These are phyloP conservation scores for Lachnellula suecica DNA, from an alignment of 2,329 filamentous ascomycete species.

Conservation along the genomic window DNA sequence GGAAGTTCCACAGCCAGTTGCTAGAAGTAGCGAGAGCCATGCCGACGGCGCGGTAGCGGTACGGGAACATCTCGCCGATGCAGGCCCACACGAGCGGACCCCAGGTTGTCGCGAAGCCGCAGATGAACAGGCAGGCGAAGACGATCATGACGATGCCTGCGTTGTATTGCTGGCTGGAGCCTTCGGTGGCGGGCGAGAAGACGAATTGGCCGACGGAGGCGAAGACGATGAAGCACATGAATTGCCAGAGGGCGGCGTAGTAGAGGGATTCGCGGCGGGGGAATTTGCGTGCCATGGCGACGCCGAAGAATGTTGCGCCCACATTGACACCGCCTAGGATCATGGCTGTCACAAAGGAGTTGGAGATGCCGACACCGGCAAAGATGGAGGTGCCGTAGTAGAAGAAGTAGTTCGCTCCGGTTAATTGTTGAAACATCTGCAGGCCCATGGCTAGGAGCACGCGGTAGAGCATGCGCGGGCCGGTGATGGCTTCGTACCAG, in stretches of 20 bases:
- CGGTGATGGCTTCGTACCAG: constrained; percentile 61
- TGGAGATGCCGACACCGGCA: constrained; percentile 60
- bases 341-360: constrained; percentile 66
- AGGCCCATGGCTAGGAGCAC: constrained; percentile 62
- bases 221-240: constrained; percentile 64
- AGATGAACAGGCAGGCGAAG: constrained; percentile 72
- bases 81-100: constrained; percentile 70
- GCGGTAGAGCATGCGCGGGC: constrained; percentile 61
- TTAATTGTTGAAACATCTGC: constrained; percentile 68
- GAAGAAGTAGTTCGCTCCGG: constrained; percentile 62
- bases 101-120: constrained; percentile 69
- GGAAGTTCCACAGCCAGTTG: constrained; percentile 74
- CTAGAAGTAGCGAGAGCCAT: constrained; percentile 61
- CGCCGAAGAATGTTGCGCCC: constrained; percentile 48
- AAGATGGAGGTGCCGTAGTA: constrained; percentile 71
- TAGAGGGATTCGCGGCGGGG: constrained; percentile 69
- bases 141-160: constrained; percentile 66
- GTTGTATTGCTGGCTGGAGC: constrained; percentile 38
- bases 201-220: constrained; percentile 52
- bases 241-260: constrained; percentile 66
- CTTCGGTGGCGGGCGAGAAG: constrained; percentile 54
- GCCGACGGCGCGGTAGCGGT: constrained; percentile 57
- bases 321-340: constrained; percentile 70
- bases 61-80: constrained; percentile 67
- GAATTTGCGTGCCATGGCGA: constrained; percentile 67